Base-by-base conservation (phyloP, 2,329 filamentous ascomycete species). In the Myotisia sp. region DNA sequence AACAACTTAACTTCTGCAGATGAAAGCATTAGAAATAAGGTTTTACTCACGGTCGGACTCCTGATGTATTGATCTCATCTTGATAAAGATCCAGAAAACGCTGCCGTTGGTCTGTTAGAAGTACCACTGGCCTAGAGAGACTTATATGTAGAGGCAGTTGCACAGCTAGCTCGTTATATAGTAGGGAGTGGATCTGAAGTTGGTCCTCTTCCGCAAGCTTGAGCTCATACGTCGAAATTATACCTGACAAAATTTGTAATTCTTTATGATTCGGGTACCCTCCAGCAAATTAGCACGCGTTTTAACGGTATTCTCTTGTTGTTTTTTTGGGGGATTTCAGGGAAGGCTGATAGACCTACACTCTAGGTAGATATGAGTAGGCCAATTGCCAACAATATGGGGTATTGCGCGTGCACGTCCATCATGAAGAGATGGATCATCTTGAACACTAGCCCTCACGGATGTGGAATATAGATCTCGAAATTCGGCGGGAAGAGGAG, bases 381-480 rank as follows among this genome's bases (percentile, higher is more conserved):
- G 84, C 90, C 90, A 98, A 55, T 85, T 83, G 40, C 90, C 90
- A 39, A 76, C 72, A 17, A 87, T 65, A 57, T 98, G 90, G 16
- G 87, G 86, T 31, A 75, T 80, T 37, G 78, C 71, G 26, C 90
- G 73, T 51, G 77, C 83, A 29, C 87, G 76, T 35, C 90, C 90
- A 20, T 79, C 79, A 55, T 98, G 90, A 38, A 95, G 65, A 39
- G 68, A 67, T 1, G 87, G 85, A 51, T 93, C 80, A 58, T 95
- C 90, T 46, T 65, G 68, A 26, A 78, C 77, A 56, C 79, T 82
- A 42, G 79, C 66, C 42, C 87, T 75, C 33, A 81, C 76, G 26
- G 76, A 81, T 7, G 81, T 78, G 18, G 86, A 79, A 58, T 98
- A 95, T 36, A 95, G 68, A 54, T 94, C 81, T 54, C 85, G 81